phyloP scores from a whole-genome alignment of 2,329 filamentous ascomycete genomes.

The Epichloe festucae region DNA sequence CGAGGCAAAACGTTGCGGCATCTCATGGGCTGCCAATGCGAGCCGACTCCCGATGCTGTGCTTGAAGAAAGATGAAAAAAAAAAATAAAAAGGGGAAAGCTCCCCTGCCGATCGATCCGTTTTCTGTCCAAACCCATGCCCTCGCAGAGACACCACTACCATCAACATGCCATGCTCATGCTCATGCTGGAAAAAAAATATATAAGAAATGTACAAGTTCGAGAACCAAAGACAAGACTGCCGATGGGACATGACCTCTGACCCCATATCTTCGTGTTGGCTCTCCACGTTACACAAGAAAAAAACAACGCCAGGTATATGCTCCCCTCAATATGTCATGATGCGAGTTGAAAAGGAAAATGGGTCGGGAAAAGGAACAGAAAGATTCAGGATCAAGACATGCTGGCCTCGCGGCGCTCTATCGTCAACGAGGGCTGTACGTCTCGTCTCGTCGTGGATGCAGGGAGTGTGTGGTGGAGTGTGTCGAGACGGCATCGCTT shows the following conservation, averaged over 20 bases:
- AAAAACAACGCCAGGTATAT: background rate
- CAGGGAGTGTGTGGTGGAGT: background rate
- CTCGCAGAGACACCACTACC: background rate
- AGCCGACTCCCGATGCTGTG: background rate
- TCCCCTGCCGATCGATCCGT: background rate
- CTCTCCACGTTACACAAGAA: background rate
- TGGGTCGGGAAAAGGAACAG: background rate
- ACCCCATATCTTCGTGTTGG: background rate
- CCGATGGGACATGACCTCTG: background rate
- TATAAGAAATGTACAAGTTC: no score
- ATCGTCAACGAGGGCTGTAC: background rate
- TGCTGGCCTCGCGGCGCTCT: background rate
- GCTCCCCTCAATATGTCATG: background rate
- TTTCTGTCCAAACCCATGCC: background rate
- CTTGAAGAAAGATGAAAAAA: background rate
- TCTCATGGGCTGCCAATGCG: background rate
- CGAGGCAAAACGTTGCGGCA: background rate
- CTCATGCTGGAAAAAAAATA: background rate
- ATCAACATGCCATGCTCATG: background rate
- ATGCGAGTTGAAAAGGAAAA: background rate
- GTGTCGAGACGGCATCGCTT: background rate
- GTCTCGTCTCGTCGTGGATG: background rate
- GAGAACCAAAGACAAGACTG: background rate
- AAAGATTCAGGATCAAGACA: background rate
- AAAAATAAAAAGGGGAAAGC: background rate